Evolutionary conservation across 345 rosid genomes (phyloP), one percentile per base, ranked within the genome.

Genomic region (Schrenkiella parvula): DNA sequence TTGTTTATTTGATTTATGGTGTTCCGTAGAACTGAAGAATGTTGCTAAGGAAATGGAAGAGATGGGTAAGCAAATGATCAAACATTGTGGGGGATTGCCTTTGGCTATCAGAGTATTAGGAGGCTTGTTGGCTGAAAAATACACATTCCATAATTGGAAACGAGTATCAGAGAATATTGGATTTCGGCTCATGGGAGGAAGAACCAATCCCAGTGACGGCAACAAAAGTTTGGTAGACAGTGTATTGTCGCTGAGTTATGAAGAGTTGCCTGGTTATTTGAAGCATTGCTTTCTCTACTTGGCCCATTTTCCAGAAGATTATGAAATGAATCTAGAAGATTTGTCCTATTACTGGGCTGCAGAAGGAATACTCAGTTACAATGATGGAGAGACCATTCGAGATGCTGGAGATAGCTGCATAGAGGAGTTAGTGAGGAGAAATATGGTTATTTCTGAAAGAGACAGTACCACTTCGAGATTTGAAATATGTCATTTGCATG

Each of bases 331-430:
- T 0, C 21, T 42, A 0, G 31, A 37, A 11, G 5, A 47, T 0
- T 23, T 86, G 29, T 19, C 72, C 1, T 46, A 31, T 6, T 62
- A 60, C 50, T 86, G 80, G 89, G 66, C 80, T 8, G 82, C 75
- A 1, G 81, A 81, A 39, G 86, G 80, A 26, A 15, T 83, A 15
- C 32, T 70, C 9, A 10, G 1, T 2, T 0, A 21, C 3, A 10
- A 13, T n/a, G 19, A 31, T 19, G 55, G 43, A 0, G 13, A 3
- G 1, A 23, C 1, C 3, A 8, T 59, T 48, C 51, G 21, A 41
- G 48, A 82, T 29, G 76, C 43, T 0, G 83, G 18, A 2, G 52
- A 75, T 12, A 0, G 13, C 26, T 75, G 67, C 57, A 10, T 85
- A 31, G 42, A 28, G 11, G 77, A 81, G 55, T 59, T 85, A 32